These are phyloP conservation scores for Lepidopterella palustris DNA, from an alignment of 495 filamentous ascomycete species.

Conservation along the genomic window DNA sequence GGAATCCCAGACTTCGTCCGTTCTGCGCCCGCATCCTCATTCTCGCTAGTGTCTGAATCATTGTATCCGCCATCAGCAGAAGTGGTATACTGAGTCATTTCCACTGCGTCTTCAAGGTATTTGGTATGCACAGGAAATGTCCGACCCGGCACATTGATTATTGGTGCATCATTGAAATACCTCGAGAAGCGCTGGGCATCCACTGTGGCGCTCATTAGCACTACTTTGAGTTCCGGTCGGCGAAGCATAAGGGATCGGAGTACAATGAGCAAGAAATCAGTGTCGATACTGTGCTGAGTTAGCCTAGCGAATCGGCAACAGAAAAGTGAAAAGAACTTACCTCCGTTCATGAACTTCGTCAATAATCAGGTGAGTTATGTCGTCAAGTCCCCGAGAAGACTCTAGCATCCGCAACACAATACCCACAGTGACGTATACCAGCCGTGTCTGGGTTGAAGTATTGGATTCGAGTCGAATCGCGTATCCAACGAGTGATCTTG, in stretches of 20 bases:
- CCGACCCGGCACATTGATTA: conserved; percentile 82
- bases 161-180: conserved; percentile 76
- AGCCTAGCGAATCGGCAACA: neutral
- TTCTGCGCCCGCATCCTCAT: conserved; percentile 45
- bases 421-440: conserved; percentile 81
- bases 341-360: conserved; percentile 91
- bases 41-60: conserved; percentile 37
- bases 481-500: conserved; percentile 81
- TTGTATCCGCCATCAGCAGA: conserved; percentile 2
- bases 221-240: conserved; percentile 68
- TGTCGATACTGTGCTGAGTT: conserved; percentile 60
- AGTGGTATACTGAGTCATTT: conserved; percentile 49
- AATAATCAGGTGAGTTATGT: conserved; percentile 86
- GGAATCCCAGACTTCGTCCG: conserved; percentile 24
- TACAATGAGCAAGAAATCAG: conserved; percentile 87
- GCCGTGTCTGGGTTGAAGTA: conserved; percentile 65
- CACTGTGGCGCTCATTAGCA: conserved; percentile 95
- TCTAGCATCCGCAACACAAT: conserved; percentile 97
- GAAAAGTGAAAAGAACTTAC: conserved; percentile 1
- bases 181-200: conserved; percentile 85
- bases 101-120: conserved; percentile 87
- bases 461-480: conserved; percentile 88
- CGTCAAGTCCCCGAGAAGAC: conserved; percentile 70
- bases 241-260: conserved; percentile 69
- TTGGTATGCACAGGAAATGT: conserved; percentile 86